phyloP scores from a whole-genome alignment of 1,284 basidiomycete species.

The Pseudozyma thailandica region DNA sequence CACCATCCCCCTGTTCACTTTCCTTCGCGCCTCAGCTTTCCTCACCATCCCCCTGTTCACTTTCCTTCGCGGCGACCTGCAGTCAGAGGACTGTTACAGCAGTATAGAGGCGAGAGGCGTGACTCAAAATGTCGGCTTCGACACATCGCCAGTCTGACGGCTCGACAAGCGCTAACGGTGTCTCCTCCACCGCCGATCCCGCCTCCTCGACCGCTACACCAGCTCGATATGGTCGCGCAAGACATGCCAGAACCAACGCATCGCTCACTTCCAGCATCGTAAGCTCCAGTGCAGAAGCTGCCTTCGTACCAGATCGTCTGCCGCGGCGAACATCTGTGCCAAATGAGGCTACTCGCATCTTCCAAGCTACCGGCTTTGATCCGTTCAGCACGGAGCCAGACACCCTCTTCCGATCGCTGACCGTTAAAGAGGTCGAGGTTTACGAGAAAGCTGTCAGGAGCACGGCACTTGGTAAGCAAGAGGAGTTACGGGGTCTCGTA shows the following conservation, averaged over 20 bases:
- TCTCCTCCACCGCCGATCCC: not conserved
- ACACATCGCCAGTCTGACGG: slow-evolving; percentile 6
- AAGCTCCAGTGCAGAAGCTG: slow-evolving; percentile 7
- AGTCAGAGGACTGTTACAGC: not conserved
- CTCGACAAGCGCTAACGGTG: not conserved
- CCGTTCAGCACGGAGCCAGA: slow-evolving; percentile 49
- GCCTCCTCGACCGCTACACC: slow-evolving; percentile 8
- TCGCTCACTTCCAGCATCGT: slow-evolving; percentile 41
- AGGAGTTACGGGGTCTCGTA: slow-evolving; percentile 51
- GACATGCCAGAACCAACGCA: slow-evolving; percentile 43
- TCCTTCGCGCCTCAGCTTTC: not conserved
- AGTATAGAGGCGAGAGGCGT: not conserved
- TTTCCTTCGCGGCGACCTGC: not conserved
- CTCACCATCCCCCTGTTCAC: not conserved
- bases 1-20: slow-evolving; percentile 1
- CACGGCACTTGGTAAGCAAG: slow-evolving; percentile 43
- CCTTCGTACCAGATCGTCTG: slow-evolving; percentile 2
- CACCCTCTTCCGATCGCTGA: slow-evolving; percentile 36
- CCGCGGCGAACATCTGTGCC: slow-evolving; percentile 16
- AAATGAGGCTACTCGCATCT: slow-evolving; percentile 32
- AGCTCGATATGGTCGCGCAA: slow-evolving; percentile 23
- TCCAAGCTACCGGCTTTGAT: slow-evolving; percentile 41
- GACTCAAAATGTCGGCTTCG: slow-evolving; percentile 14
- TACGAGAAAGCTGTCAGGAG: slow-evolving; percentile 35
- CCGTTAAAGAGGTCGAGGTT: slow-evolving; percentile 47